These are phyloP conservation scores for Trichomonas tenax DNA, from an alignment of 208 protist genomes.

Conservation along the genomic window DNA sequence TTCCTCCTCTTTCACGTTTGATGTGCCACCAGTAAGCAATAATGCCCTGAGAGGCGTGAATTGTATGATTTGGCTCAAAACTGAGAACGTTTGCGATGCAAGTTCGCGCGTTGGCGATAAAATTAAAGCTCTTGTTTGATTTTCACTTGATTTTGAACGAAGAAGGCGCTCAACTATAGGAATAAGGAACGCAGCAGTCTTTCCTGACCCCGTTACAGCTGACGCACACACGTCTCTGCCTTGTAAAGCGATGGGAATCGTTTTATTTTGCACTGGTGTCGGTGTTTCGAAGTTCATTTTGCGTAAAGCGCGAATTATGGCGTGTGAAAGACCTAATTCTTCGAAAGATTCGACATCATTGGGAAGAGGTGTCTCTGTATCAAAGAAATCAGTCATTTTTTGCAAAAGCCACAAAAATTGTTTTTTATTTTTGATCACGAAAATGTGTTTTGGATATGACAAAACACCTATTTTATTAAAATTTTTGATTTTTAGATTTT, in stretches of 20 bases:
- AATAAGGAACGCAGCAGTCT: slow-evolving; percentile 35
- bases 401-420: neutral
- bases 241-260: slow-evolving; percentile 31
- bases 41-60: slow-evolving; percentile 24
- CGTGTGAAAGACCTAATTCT: slow-evolving; percentile 21
- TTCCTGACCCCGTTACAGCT: slow-evolving; percentile 38
- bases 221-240: slow-evolving; percentile 27
- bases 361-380: neutral
- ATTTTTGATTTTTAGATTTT: too few relatives aligned
- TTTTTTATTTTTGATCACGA: too few relatives aligned
- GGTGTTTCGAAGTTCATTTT: slow-evolving; percentile 22
- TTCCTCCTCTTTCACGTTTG: slow-evolving; percentile 19
- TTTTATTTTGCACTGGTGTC: slow-evolving; percentile 32
- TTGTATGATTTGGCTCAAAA: slow-evolving; percentile 25
- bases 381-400: slow-evolving; percentile 10
- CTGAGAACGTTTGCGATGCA: slow-evolving; percentile 32
- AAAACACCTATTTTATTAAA: too few relatives aligned
- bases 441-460: too few relatives aligned
- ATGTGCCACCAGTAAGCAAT: slow-evolving; percentile 27
- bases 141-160: neutral
- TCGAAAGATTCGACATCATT: neutral
- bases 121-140: slow-evolving; percentile 54
- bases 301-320: slow-evolving; percentile 18
- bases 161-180: slow-evolving; percentile 34
- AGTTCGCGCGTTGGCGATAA: slow-evolving; percentile 39